These are phyloP conservation scores for Mucuna pruriens DNA, from an alignment of 306 rosid species.

Conservation along the genomic window DNA sequence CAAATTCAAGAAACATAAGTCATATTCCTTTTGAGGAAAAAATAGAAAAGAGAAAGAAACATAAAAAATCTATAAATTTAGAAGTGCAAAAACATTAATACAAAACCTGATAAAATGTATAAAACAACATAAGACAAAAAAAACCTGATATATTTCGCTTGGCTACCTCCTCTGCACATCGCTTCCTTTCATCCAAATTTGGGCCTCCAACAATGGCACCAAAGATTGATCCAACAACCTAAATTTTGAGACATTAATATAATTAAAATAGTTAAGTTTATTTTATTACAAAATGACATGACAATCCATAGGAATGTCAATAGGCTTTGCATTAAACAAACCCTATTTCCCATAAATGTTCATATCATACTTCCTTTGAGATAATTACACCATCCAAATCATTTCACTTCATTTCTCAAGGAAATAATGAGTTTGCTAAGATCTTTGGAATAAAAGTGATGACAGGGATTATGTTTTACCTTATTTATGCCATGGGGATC, in stretches of 20 bases:
- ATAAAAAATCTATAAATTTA: no score
- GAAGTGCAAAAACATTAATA: no score
- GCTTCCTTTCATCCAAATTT: constrained; percentile 69
- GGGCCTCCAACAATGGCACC: constrained; percentile 96
- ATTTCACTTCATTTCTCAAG: no score
- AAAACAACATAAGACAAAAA: constrained; percentile 21
- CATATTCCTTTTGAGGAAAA: neutral
- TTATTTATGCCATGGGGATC: no score
- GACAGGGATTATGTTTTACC: no score
- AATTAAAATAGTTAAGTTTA: constrained; percentile 21
- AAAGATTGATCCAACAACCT: constrained; percentile 76
- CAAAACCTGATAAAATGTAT: no score
- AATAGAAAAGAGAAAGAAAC: neutral
- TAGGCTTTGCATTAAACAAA: neutral
- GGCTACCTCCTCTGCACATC: constrained; percentile 86
- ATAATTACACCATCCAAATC: neutral
- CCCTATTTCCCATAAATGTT: neutral
- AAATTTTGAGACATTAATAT: constrained; percentile 38
- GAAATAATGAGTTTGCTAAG: no score
- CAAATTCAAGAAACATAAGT: neutral
- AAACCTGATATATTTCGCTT: constrained; percentile 83
- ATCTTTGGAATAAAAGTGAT: no score
- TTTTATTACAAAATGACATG: neutral
- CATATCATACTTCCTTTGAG: neutral
- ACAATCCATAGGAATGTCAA: neutral